A percentile compares a stretch with the other conserved stretches of the same genome.
phyloP scores from a whole-genome alignment of 164 flowering plant genomes.

The Tetrastigma voinierianum region DNA sequence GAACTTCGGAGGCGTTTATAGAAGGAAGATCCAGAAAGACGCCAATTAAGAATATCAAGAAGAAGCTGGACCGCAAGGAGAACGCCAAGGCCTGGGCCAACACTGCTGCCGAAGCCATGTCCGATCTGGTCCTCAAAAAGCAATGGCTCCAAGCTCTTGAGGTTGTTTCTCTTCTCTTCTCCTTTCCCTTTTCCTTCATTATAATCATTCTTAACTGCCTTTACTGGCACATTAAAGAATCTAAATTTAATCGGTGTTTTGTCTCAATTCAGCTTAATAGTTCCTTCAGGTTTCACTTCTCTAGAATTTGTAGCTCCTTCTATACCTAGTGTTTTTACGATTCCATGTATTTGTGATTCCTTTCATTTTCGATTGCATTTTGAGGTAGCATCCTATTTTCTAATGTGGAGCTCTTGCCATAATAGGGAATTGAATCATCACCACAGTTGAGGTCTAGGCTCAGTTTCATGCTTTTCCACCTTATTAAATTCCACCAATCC shows the following conservation, averaged over 20 bases:
- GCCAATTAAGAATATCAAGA: constrained; percentile 77
- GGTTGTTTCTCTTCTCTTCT: constrained; percentile 30
- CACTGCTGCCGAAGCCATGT: constrained; percentile 81
- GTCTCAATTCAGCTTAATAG: too few species aligned
- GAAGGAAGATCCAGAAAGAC: constrained; percentile 23
- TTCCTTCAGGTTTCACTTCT: not conserved
- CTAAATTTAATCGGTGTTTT: too few species aligned
- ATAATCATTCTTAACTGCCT: not conserved
- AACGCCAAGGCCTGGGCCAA: constrained; percentile 74
- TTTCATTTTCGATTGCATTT: not conserved
- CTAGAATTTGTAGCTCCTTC: not conserved
- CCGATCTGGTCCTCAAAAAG: constrained; percentile 62
- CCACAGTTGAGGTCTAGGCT: not conserved
- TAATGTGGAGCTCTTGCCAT: not conserved
- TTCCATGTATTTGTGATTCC: not conserved
- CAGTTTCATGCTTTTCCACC: not conserved
- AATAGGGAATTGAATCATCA: not conserved
- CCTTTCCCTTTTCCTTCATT: not conserved
- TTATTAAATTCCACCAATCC: not conserved
- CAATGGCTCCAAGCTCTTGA: constrained; percentile 80
- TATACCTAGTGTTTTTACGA: too few species aligned
- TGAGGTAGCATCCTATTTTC: not conserved
- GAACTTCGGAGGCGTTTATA: constrained; percentile 25
- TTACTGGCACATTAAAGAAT: too few species aligned
- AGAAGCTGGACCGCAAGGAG: constrained; percentile 61